A percentile compares a stretch with the other conserved stretches of the same genome.
phyloP scores from a whole-genome alignment of 2,329 filamentous ascomycete species.

The Zopfia rhizophila region DNA sequence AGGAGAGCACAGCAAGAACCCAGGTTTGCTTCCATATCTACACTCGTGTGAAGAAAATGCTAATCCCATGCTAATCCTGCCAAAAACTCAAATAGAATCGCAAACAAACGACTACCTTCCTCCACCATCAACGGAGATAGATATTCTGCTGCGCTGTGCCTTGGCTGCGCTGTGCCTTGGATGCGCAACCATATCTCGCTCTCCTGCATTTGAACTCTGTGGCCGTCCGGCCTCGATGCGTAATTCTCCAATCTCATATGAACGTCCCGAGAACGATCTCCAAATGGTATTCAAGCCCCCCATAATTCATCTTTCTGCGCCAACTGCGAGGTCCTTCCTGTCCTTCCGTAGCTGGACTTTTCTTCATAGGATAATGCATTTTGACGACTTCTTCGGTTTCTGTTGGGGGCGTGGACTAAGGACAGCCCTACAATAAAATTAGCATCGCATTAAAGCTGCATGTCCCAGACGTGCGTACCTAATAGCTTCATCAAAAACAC shows the following conservation, averaged over 20 bases:
- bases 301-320: conserved; percentile 25
- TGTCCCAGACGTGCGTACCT: conserved; percentile 70
- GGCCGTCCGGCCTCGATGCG: not conserved
- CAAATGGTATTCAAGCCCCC: conserved; percentile 32
- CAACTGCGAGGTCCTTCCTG: conserved; percentile 26
- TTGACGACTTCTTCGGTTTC: conserved; percentile 38
- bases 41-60: conserved; percentile 27
- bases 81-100: conserved; percentile 13
- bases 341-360: conserved; percentile 3
- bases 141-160: conserved; percentile 6
- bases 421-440: conserved; percentile 46
- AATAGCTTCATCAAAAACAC: conserved; percentile 98
- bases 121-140: conserved; percentile 6
- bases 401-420: conserved; percentile 51
- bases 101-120: conserved; percentile 3
- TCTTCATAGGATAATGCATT: conserved; percentile 42
- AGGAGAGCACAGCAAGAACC: conserved; percentile 36
- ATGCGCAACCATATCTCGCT: too few relatives aligned
- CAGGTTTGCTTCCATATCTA: conserved; percentile 35
- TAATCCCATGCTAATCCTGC: conserved; percentile 22
- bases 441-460: conserved; percentile 16
- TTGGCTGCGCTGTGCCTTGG: not conserved
- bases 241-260: conserved; percentile 2
- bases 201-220: too few relatives aligned
- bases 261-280: conserved; percentile 14